Base-by-base conservation (phyloP, 2,329 filamentous ascomycete species). In the Myrmaecium sp. region DNA sequence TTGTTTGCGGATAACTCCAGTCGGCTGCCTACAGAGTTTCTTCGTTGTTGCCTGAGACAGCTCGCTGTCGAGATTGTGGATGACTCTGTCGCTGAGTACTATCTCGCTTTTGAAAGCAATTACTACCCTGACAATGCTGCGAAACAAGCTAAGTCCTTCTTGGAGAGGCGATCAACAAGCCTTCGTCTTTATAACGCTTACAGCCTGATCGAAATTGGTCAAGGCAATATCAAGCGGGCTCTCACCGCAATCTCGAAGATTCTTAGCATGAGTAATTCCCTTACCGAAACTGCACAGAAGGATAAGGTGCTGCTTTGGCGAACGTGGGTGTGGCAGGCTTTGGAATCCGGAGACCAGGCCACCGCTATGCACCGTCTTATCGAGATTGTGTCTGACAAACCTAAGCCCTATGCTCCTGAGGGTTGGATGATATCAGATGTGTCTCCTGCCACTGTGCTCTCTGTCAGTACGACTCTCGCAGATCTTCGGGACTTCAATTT, bases 181-280 rank as follows among this genome's bases (percentile, higher is more conserved):
- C 46, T 79, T 3, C 56, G 60, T 9, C 56, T 94, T 1, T 94
- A 91, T 50, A 77, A 82, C 37, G 69, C 73, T 0, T 92, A 86
- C 42, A 80, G 76, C 0, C 52, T 81, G 9, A 68, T 82, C 3
- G 80, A 92, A 47, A 61, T 54, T 36, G 55, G 58, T 2, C 63
- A 62, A 16, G 67, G 62, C 0, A 73, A 75, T 14, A 37, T 44
- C 2, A 58, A 66, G 1, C 55, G 69, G 24, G 73, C 76, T 4
- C 54, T 60, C 13, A 70, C 68, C 27, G 71, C 89, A 0, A 66
- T 86, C 39, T 47, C 60, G 2, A 74, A 75, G 2, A 74, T 80
- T 2, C 55, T 81, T n/a, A 57, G 57, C 3, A 67, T 73, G 60
- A 59, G 53, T 28, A 42, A 43, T n/a, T 51, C 41, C 3, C 52